These are phyloP conservation scores for Candida sp. DNA, from an alignment of 1,139 yeast species.

Conservation along the genomic window DNA sequence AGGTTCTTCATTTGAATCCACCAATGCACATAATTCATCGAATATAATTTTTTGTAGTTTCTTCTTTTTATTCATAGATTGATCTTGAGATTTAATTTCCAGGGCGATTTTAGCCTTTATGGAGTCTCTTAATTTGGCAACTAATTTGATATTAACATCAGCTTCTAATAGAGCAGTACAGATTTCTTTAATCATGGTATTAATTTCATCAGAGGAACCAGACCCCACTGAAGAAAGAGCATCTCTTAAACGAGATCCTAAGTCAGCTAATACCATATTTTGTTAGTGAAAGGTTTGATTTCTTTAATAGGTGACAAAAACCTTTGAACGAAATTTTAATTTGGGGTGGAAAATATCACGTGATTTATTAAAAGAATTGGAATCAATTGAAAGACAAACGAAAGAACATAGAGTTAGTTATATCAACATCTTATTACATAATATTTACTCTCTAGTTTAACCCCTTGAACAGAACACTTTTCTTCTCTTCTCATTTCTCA, in stretches of 20 bases:
- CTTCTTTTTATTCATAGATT: constrained; percentile 63
- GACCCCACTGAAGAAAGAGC: constrained; percentile 62
- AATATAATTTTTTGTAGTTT: constrained; percentile 88
- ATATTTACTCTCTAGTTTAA: no score
- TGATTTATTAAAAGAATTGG: no score
- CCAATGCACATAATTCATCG: constrained; percentile 85
- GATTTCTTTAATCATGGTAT: constrained; percentile 73
- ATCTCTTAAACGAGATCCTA: constrained; percentile 81
- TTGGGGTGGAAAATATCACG: no score
- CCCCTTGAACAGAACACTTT: no score
- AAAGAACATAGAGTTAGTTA: no score
- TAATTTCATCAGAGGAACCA: constrained; percentile 40
- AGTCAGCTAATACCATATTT: constrained; percentile 91
- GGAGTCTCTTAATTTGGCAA: constrained; percentile 71
- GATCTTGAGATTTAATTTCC: constrained; percentile 49
- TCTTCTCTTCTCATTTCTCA: no score
- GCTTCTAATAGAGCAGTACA: constrained; percentile 88
- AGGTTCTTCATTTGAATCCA: constrained; percentile 65
- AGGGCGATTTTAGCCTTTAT: constrained; percentile 54
- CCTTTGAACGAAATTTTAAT: no score
- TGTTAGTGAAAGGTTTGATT: no score
- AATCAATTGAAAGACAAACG: no score
- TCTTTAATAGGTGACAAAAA: no score
- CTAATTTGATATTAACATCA: constrained; percentile 87
- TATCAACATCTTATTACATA: no score